Base-by-base conservation (phyloP, 2,329 filamentous ascomycete species). In the Bipolaris sorokiniana region DNA sequence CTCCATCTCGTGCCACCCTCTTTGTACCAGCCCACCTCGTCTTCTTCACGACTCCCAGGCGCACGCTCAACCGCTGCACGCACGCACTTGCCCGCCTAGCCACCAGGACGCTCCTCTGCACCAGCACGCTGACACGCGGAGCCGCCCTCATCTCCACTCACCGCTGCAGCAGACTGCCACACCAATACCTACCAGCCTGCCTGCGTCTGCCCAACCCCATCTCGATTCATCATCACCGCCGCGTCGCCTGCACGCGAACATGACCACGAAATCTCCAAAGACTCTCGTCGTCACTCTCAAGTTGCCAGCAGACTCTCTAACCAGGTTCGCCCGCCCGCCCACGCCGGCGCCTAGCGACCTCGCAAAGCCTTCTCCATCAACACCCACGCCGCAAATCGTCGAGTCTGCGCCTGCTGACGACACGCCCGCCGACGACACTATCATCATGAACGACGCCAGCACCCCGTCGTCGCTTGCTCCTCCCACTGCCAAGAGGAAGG, bases 401-500 rank as follows among this genome's bases (percentile, higher is more conserved):
- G 74, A 77, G 56, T 64, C 75, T 7, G 67, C 77, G 15, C 72
- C 78, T 5, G 56, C 64, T 51, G 70, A 70, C 59, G 70, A 70
- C 58, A 77, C 78, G 26, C 78, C 78, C 13, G 76, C 77, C 51
- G 80, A 82, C 48, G 77, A 78, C 31, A 71, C 76, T 16, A 65
- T 75, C 47, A 61, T 66, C 51, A 56, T 69, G 58, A 72, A 73
- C 56, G 69, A 64, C 28, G 26, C 28, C 57, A 61, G 66, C 61
- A 77, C 76, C 44, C 72, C 73, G 26, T 70, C 71, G 20, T 79
- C 67, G 38, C 71, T 81, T 37, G 80, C 80, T 47, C 78, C 82
- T 11, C 79, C 80, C 15, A 54, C 65, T 6, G 79, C 82, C 11
- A 92, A 91, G 82, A 92, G 91, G 81, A 93, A 93, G 77, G 88